A percentile compares a stretch with the other conserved stretches of the same genome.
Conservation (phyloP, 805 yeast species). For the Wickerhamiella spandovensis region DNA sequence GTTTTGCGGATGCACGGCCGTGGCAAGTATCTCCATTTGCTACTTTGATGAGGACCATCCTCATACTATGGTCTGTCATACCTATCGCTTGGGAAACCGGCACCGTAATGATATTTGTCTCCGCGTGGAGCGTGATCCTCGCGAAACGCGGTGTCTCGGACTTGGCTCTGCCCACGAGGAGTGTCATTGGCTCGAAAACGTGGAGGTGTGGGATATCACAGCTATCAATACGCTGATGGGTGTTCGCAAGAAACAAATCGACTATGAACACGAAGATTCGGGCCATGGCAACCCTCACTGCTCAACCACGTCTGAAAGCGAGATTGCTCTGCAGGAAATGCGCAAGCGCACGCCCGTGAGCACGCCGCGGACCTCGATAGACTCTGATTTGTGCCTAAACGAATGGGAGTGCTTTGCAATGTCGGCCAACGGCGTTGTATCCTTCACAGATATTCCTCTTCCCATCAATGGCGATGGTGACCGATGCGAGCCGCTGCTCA, state of each 20-base stretch:
- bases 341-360: not conserved
- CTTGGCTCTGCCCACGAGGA: constrained; percentile 62
- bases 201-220: constrained; percentile 70
- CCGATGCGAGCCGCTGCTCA: constrained; percentile 25
- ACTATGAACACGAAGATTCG: constrained; percentile 3
- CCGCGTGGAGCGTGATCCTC: constrained; percentile 83
- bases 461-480: not conserved
- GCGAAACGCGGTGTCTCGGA: constrained; percentile 83
- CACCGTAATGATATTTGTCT: constrained; percentile 72
- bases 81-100: constrained; percentile 55
- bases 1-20: constrained; percentile 81
- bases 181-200: constrained; percentile 48
- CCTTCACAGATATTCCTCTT: constrained; percentile 37
- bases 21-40: constrained; percentile 56
- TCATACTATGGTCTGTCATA: constrained; percentile 52
- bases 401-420: constrained; percentile 76
- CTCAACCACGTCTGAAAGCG: constrained; percentile 2
- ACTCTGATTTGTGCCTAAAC: not conserved
- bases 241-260: constrained; percentile 33
- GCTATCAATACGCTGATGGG: constrained; percentile 71
- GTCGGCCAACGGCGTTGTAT: constrained; percentile 49
- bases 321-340: not conserved
- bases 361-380: not conserved
- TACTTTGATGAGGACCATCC: constrained; percentile 46
- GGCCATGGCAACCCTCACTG: not conserved